A percentile compares a stretch with the other conserved stretches of the same genome.
Evolutionary conservation across 1,284 basidiomycete species (phyloP).

Genomic region (Flammula alnicola): DNA sequence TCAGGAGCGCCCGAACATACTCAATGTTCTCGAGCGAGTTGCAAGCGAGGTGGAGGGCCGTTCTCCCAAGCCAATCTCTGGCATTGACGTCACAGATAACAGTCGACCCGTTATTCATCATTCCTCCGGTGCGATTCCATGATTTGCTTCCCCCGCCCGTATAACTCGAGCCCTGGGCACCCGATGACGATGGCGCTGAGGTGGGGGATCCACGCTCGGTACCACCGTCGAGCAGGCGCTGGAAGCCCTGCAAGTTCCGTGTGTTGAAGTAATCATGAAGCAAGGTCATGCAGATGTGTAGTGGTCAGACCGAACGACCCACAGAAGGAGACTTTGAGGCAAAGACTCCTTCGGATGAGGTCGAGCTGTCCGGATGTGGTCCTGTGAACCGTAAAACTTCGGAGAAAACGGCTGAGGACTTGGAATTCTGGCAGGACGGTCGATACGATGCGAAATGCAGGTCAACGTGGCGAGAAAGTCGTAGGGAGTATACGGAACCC

Average conservation of each 20-base stretch:
- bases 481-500: too few relatives aligned
- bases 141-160: constrained; percentile 63
- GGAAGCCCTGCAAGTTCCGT: constrained; percentile 82
- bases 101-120: constrained; percentile 39
- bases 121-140: constrained; percentile 59
- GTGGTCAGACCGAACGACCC: constrained; percentile 37
- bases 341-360: constrained; percentile 24
- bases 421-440: not conserved
- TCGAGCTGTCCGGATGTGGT: constrained; percentile 19
- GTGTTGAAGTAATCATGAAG: constrained; percentile 83
- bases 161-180: constrained; percentile 23
- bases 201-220: constrained; percentile 38
- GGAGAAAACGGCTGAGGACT: not conserved
- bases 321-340: constrained; percentile 19
- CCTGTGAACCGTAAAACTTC: not conserved
- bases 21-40: constrained; percentile 70
- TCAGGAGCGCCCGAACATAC: constrained; percentile 83
- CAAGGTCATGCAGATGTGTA: constrained; percentile 64
- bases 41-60: constrained; percentile 86
- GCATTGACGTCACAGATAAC: constrained; percentile 68
- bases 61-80: constrained; percentile 73
- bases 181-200: constrained; percentile 10
- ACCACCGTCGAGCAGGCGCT: constrained; percentile 72
- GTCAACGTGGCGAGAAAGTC: too few relatives aligned
- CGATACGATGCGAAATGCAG: too few relatives aligned